Evolutionary conservation across 805 yeast genomes (phyloP), one percentile per base, ranked within the genome.

Genomic region (Kazachstania taianensis): DNA sequence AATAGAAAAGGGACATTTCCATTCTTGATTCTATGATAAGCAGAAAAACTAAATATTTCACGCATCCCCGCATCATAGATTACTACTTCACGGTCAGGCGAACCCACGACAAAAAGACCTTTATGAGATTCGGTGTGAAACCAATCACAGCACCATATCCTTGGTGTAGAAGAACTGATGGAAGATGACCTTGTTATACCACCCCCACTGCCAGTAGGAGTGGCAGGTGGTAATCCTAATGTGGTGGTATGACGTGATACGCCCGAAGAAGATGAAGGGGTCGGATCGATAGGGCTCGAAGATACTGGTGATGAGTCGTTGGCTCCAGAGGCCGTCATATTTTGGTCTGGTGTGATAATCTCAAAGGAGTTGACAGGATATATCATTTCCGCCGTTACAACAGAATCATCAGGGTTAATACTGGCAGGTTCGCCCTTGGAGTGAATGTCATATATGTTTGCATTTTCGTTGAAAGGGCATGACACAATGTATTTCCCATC

Each of bases 391-490:
- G 54, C 49, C 5, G 40, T 29, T 12, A 44, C 38, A 8, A 20
- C 20, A 8, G 24, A 12, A 3, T 27, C 6, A 5, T 6, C 13
- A 32, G 38, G 44, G 43, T 42, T 30, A 36, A 49, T 32, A 46
- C 40, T 34, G 15, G 50, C 30, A 24, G 41, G 34, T 30, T 47
- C 39, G 38, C 51, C 48, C 38, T 53, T 35, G 65, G 74, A 6
- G 61, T 58, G 39, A 42, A 78, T 60, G 45, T 75, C 74, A 84
- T 94, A 84, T 2, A 87, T 62, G 34, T 76, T 69, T 5, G 83
- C 77, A 9, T 69, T 65, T 20, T 77, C 75, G 55, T 83, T 94
- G 44, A 78, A 70, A 7, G 87, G 73, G 39, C 92, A 77, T 4
- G 85, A 71, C 7, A 86, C 70, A 18, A 87, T 43, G 48, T 69